A percentile compares a stretch with the other conserved stretches of the same genome.
Evolutionary conservation across 1,284 basidiomycete genomes (phyloP).

Genomic region (Ustilago crameri): DNA sequence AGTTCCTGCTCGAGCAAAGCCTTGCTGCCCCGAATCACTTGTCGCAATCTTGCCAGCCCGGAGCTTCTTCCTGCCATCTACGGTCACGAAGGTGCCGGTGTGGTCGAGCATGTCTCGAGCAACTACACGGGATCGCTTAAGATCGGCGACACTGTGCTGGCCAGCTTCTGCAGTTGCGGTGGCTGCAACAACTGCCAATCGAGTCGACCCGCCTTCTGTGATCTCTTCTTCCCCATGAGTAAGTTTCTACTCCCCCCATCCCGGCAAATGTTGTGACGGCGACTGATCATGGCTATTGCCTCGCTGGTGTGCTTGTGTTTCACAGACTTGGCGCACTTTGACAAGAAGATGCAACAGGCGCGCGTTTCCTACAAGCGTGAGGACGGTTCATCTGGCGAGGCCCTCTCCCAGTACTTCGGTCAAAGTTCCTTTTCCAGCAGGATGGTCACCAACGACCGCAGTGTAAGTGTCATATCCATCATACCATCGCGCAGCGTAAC

Average conservation of each 20-base stretch:
- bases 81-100: constrained; percentile 30
- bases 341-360: constrained; percentile 25
- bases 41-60: constrained; percentile 4
- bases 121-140: constrained; percentile 14
- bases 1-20: too few species aligned
- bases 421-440: constrained; percentile 38
- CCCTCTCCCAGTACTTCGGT: constrained; percentile 28
- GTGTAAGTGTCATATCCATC: constrained; percentile 6
- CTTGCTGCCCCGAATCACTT: not conserved
- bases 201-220: constrained; percentile 21
- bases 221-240: constrained; percentile 22
- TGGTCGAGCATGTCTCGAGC: constrained; percentile 21
- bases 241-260: not conserved
- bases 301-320: not conserved
- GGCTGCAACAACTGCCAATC: constrained; percentile 28
- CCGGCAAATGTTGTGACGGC: not conserved
- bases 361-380: constrained; percentile 13
- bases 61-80: constrained; percentile 20
- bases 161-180: constrained; percentile 39
- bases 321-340: constrained; percentile 17
- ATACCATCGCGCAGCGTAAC: not conserved
- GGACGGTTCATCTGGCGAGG: constrained; percentile 15
- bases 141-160: constrained; percentile 24
- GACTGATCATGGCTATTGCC: not conserved
- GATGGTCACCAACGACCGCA: constrained; percentile 26